Evolutionary conservation across 495 filamentous ascomycete species (phyloP).

Genomic region (Talaromyces liani): DNA sequence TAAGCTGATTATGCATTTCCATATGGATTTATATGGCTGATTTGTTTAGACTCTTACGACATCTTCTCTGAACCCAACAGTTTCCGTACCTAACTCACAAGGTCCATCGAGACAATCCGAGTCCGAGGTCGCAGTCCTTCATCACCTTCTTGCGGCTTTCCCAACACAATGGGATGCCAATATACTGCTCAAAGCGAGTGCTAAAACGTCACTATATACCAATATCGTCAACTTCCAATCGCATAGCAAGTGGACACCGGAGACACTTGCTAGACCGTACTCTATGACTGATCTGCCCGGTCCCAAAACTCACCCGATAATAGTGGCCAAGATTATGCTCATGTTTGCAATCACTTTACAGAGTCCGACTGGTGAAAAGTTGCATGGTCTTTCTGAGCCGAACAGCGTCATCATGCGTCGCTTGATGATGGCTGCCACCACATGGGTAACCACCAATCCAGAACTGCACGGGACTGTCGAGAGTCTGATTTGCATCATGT

Average conservation of each 20-base stretch:
- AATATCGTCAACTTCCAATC: background rate
- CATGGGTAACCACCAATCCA: background rate
- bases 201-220: slow-evolving; percentile 2
- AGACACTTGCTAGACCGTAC: background rate
- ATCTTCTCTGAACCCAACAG: background rate
- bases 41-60: background rate
- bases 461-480: slow-evolving; percentile 27
- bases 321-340: background rate
- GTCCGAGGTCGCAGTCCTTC: background rate
- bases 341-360: slow-evolving; percentile 1
- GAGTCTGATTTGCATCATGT: slow-evolving; percentile 36
- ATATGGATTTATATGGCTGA: background rate
- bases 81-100: background rate
- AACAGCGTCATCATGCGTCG: background rate
- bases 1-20: background rate
- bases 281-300: background rate
- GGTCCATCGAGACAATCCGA: background rate
- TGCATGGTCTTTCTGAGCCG: background rate
- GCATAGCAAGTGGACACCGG: background rate
- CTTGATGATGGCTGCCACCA: background rate
- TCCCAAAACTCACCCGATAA: background rate
- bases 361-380: background rate
- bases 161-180: background rate
- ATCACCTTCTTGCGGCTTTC: background rate
- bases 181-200: background rate